Conservation (phyloP, 352 stramenopile species). For the Ophiocytium majus region DNA sequence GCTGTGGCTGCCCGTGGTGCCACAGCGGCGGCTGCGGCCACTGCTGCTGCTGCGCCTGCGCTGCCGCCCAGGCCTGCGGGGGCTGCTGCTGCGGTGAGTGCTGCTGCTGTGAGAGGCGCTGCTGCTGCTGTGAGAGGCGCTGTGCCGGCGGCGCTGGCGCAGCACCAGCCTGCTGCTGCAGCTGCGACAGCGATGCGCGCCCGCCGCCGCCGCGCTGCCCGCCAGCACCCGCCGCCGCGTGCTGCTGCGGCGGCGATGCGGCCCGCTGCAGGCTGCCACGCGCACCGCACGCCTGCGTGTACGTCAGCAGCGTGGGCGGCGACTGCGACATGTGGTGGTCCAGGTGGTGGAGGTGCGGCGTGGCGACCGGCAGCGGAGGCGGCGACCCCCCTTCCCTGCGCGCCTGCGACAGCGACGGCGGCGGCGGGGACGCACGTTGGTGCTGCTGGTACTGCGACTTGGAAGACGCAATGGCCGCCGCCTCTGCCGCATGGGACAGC, state of each 20-base stretch:
- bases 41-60: neutral
- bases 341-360: too few species aligned
- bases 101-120: neutral
- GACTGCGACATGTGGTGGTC: too few species aligned
- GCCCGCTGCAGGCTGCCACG: neutral
- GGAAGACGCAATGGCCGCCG: neutral
- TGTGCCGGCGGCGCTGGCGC: too few species aligned
- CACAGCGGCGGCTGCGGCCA: neutral
- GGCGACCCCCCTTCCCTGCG: too few species aligned
- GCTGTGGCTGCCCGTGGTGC: neutral
- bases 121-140: constrained; percentile 9
- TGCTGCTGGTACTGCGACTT: neutral
- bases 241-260: neutral
- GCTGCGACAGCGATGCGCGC: neutral
- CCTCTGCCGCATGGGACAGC: neutral
- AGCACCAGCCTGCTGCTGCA: neutral
- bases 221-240: neutral
- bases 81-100: neutral
- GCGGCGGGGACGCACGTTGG: too few species aligned
- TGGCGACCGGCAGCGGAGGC: too few species aligned
- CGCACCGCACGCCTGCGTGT: neutral
- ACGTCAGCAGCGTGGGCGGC: too few species aligned
- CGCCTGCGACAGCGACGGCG: too few species aligned
- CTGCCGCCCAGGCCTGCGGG: neutral
- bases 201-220: neutral